These are phyloP conservation scores for Xylaria bambusicola DNA, from an alignment of 495 filamentous ascomycete genomes.

Conservation along the genomic window DNA sequence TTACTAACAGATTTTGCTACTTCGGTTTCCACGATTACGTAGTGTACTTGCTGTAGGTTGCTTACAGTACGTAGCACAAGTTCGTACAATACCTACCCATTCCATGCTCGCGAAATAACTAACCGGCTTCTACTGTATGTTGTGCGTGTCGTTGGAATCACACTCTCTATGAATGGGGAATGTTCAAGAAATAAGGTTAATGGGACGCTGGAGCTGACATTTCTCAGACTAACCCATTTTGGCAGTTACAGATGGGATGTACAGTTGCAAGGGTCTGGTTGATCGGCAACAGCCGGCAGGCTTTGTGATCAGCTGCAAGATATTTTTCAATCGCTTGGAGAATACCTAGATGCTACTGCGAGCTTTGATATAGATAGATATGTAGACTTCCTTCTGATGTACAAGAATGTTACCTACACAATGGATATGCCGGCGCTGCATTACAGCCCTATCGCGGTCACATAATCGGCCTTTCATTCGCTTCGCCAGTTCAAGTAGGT, in stretches of 20 bases:
- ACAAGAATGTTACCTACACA: constrained; percentile 53
- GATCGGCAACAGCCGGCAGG: constrained; percentile 16
- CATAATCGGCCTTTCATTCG: constrained; percentile 38
- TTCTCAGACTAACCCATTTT: no score
- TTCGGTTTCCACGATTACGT: no score
- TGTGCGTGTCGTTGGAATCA: no score
- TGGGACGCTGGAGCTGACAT: no score
- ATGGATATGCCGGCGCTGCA: constrained; percentile 58
- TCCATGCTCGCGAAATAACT: no score
- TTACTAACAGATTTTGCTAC: no score
- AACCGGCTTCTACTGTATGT: no score
- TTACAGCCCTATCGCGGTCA: constrained; percentile 42
- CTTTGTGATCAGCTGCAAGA: constrained; percentile 2
- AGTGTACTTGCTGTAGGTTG: no score
- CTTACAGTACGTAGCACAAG: no score
- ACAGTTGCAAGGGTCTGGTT: background rate
- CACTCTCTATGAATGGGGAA: no score
- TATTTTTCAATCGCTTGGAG: background rate
- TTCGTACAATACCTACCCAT: no score
- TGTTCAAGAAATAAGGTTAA: no score
- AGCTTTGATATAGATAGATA: background rate
- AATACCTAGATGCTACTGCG: background rate
- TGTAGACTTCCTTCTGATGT: background rate
- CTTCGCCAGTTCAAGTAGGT: constrained; percentile 48
- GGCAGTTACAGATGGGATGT: background rate